Evolutionary conservation across 1,284 basidiomycete genomes (phyloP).

Genomic region (Pascua guehoae): DNA sequence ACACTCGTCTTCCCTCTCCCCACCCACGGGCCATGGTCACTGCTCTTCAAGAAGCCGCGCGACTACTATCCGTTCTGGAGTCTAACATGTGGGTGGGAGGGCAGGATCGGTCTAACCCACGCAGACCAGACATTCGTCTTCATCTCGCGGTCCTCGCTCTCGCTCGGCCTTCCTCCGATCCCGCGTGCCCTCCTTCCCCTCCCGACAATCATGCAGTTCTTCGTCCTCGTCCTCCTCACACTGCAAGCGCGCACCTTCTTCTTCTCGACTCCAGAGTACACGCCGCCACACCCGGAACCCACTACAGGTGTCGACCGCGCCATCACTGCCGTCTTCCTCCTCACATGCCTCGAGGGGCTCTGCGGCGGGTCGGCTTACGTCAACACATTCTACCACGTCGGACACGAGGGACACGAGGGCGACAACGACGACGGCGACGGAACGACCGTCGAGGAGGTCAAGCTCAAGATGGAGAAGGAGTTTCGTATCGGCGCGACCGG

Average conservation of each 20-base stretch:
- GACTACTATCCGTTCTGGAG: constrained; percentile 93
- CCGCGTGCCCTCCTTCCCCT: constrained; percentile 64
- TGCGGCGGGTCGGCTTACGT: constrained; percentile 92
- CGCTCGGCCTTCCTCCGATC: constrained; percentile 77
- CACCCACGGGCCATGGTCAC: constrained; percentile 59
- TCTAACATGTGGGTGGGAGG: constrained; percentile 33
- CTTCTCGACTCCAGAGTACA: constrained; percentile 38
- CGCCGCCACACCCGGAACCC: constrained; percentile 19
- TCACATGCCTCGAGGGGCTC: constrained; percentile 78
- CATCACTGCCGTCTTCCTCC: constrained; percentile 66
- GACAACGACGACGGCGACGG: constrained; percentile 52
- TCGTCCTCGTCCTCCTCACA: constrained; percentile 57
- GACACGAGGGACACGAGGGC: constrained; percentile 58
- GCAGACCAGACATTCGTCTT: constrained; percentile 86
- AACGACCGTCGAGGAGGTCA: constrained; percentile 28
- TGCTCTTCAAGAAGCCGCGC: constrained; percentile 75
- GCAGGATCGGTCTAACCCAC: background rate
- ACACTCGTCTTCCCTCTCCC: constrained; percentile 89
- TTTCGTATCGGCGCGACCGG: constrained; percentile 87
- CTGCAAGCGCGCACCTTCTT: constrained; percentile 47
- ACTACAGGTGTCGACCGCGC: constrained; percentile 50
- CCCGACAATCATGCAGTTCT: constrained; percentile 56
- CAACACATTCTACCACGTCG: constrained; percentile 80
- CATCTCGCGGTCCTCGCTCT: constrained; percentile 87
- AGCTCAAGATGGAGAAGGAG: constrained; percentile 60